Base-by-base conservation (phyloP, 805 yeast genomes). In the Candida manassasensis region DNA sequence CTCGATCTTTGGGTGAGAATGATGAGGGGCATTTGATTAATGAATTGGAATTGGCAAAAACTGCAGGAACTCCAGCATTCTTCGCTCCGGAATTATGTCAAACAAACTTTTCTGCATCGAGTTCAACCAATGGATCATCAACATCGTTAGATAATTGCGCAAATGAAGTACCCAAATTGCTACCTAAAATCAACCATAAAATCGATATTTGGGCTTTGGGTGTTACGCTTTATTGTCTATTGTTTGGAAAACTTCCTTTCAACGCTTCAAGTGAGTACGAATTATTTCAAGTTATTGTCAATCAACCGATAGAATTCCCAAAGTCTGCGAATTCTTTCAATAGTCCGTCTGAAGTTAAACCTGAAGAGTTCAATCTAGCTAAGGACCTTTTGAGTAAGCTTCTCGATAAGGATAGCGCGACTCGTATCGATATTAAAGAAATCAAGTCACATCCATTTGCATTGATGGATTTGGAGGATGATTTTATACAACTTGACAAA, bases 161-260 rank as follows among this genome's bases (percentile, higher is more conserved):
- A 24, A 55, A 51, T 35, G 52, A 50, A 19, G n/a, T 46, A 13
- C 41, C 53, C 4, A 52, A 52, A 32, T 31, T 52, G 9, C 22
- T 49, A 19, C 75, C 79, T 4, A 75, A 69, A 36, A 82, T 90
- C 27, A 81, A 85, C 35, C 71, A 80, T 53, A 87, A 84, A 57
- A 84, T 93, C 37, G 98, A 93, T 61, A 83, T 90, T n/a, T 93
- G 98, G 98, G 95, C 98, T 0, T 59, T 88, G 14, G 98, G 98
- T 8, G 88, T 90, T 4, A 89, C 97, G 0, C 62, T 93, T 12
- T 93, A 79, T 57, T 89, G 97, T 54, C 62, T 93, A 25, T 53
- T 90, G 10, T 90, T 85, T 61, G 98, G 98, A 8, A 70, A 73
- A 43, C 74, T 93, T 29, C 98, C 98, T 2, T 93, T 90, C 55